These are phyloP conservation scores for Annulohypoxylon moriforme DNA, from an alignment of 495 filamentous ascomycete species.

Conservation along the genomic window DNA sequence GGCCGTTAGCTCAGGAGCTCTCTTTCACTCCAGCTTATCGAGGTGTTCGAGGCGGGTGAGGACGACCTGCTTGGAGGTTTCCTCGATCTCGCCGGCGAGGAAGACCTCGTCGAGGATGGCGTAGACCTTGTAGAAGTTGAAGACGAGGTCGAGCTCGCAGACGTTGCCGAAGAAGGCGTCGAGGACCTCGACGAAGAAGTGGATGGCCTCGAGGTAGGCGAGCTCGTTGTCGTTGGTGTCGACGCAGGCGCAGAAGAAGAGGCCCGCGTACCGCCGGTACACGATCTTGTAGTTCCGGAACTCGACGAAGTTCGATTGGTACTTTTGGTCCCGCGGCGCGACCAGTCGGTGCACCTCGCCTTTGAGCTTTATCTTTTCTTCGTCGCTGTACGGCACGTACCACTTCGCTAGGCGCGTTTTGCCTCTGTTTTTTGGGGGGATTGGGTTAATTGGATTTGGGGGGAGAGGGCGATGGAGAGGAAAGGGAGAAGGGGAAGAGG, in stretches of 20 bases:
- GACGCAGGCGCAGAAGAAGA: constrained; percentile 99
- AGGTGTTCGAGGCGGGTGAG: constrained; percentile 92
- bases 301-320: constrained; percentile 99
- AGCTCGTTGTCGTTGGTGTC: constrained; percentile 99
- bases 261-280: constrained; percentile 94
- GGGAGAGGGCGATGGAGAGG: neutral
- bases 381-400: constrained; percentile 97
- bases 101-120: constrained; percentile 97
- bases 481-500: neutral
- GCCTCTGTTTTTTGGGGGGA: constrained; percentile 70
- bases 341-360: constrained; percentile 96
- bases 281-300: constrained; percentile 93
- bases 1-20: neutral
- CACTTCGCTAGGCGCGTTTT: constrained; percentile 99
- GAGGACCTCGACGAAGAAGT: constrained; percentile 99
- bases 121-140: constrained; percentile 94
- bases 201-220: constrained; percentile 96
- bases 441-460: neutral
- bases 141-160: constrained; percentile 98
- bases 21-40: constrained; percentile 91
- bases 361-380: constrained; percentile 96
- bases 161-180: constrained; percentile 99
- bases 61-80: constrained; percentile 98
- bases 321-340: constrained; percentile 97
- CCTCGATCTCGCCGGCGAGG: constrained; percentile 96